Evolutionary conservation across 345 rosid genomes (phyloP).

Genomic region (Turritis glabra): DNA sequence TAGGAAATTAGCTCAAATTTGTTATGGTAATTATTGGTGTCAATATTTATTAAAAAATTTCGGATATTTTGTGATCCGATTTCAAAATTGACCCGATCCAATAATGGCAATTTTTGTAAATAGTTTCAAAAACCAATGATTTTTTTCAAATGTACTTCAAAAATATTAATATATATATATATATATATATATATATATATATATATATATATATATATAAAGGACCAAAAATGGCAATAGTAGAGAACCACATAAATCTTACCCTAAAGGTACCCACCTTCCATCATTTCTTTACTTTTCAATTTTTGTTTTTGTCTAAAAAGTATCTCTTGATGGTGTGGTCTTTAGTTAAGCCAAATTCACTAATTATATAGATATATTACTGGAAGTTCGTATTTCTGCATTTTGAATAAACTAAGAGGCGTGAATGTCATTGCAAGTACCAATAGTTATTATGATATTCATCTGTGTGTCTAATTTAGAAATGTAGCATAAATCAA

Average conservation of each 20-base stretch:
- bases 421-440: not conserved
- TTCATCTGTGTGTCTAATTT: not conserved
- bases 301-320: not conserved
- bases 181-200: no score
- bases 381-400: not conserved
- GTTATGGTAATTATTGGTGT: no score
- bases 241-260: slow-evolving; percentile 27
- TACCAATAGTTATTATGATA: not conserved
- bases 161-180: no score
- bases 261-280: slow-evolving; percentile 4
- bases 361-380: not conserved
- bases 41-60: no score
- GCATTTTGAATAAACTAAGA: not conserved
- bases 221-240: not conserved
- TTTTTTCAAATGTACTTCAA: no score
- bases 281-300: slow-evolving; percentile 27
- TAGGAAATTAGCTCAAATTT: no score
- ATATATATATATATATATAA: no score
- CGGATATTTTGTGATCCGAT: no score
- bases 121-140: no score
- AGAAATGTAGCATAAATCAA: not conserved
- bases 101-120: no score
- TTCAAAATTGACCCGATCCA: no score
- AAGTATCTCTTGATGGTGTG: slow-evolving; percentile 4
- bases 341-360: slow-evolving; percentile 7